Conservation (phyloP, 2,329 filamentous ascomycete species). For the Coniochaeta sp. region DNA sequence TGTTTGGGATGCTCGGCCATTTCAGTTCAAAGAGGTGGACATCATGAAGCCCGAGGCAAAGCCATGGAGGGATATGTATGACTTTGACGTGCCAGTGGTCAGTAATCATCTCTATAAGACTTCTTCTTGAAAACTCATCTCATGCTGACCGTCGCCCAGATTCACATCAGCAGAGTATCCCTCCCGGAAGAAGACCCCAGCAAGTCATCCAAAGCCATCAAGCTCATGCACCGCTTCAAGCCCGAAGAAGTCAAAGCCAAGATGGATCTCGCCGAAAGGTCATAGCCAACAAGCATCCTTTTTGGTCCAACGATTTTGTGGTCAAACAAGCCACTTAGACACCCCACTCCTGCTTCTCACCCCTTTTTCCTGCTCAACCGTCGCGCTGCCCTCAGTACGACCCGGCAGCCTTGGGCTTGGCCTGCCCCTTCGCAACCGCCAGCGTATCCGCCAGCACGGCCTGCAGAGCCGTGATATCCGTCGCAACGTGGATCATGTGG, state of each 20-base stretch:
- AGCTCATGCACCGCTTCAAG: constrained; percentile 74
- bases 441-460: constrained; percentile 38
- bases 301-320: neutral
- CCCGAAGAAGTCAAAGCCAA: constrained; percentile 57
- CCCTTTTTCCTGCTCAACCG: neutral
- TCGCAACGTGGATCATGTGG: constrained; percentile 53
- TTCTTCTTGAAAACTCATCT: neutral
- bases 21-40: constrained; percentile 63
- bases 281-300: constrained; percentile 4
- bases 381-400: constrained; percentile 28
- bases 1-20: constrained; percentile 60
- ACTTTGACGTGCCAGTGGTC: constrained; percentile 78
- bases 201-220: constrained; percentile 52
- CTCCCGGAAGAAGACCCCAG: constrained; percentile 44
- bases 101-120: constrained; percentile 16
- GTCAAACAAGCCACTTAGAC: no score
- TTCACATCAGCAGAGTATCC: constrained; percentile 54
- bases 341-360: no score
- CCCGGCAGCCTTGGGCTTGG: constrained; percentile 26
- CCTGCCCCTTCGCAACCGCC: constrained; percentile 35
- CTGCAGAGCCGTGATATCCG: constrained; percentile 47
- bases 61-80: constrained; percentile 66
- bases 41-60: constrained; percentile 57
- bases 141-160: constrained; percentile 27
- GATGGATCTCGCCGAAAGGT: constrained; percentile 55